Evolutionary conservation across 495 filamentous ascomycete genomes (phyloP).

Genomic region (Podospora comata): DNA sequence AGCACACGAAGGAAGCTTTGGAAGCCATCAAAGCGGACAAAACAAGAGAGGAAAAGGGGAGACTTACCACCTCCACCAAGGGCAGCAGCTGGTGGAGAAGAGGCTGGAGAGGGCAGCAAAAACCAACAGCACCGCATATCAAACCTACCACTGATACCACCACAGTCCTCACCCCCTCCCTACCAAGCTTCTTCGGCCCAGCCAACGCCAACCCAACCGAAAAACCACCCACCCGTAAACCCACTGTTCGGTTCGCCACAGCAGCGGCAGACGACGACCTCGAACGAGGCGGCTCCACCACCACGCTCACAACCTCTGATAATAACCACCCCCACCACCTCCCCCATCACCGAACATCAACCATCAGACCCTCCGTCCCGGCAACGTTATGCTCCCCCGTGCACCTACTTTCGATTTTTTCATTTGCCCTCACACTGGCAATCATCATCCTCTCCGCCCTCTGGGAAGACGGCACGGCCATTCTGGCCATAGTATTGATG

Average conservation of each 20-base stretch:
- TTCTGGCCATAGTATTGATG: constrained; percentile 47
- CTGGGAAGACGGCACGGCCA: constrained; percentile 53
- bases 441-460: constrained; percentile 36
- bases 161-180: background rate
- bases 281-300: background rate
- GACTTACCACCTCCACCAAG: background rate
- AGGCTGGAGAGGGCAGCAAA: background rate
- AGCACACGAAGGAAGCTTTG: constrained; percentile 25
- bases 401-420: constrained; percentile 51
- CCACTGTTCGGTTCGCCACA: background rate
- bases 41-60: background rate
- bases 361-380: constrained; percentile 35
- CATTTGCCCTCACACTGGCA: constrained; percentile 47
- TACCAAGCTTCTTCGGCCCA: background rate
- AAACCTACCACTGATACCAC: background rate
- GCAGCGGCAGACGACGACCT: background rate
- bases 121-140: background rate
- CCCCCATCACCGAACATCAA: constrained; percentile 29
- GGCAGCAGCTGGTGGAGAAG: constrained; percentile 1
- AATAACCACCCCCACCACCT: constrained; percentile 27
- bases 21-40: background rate
- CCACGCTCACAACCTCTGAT: background rate
- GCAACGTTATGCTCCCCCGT: constrained; percentile 47
- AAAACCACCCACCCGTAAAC: background rate
- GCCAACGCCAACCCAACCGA: constrained; percentile 4